These are phyloP conservation scores for Aspergillus cavernicola DNA, from an alignment of 495 filamentous ascomycete genomes.

Conservation along the genomic window DNA sequence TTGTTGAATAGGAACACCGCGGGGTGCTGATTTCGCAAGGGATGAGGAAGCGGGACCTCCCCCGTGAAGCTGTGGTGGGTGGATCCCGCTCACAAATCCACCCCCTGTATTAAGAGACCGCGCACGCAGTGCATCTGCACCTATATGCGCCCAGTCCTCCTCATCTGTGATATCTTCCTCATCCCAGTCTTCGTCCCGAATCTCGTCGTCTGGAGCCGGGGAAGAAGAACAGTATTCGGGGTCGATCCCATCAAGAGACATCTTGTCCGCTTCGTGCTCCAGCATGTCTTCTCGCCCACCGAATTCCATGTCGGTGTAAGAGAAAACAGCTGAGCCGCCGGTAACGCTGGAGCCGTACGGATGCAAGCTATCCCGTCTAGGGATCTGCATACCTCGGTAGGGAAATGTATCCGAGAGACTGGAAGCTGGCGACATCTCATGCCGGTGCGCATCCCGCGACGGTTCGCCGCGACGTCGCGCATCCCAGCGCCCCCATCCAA, in stretches of 20 bases:
- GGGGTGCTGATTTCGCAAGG: conserved; percentile 37
- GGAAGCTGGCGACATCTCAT: conserved; percentile 41
- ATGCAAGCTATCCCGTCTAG: conserved; percentile 48
- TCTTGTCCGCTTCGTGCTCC: conserved; percentile 90
- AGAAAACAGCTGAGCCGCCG: conserved; percentile 68
- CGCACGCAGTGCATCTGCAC: conserved; percentile 77
- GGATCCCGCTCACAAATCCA: conserved; percentile 29
- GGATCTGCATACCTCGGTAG: conserved; percentile 63
- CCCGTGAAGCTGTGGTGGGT: conserved; percentile 19
- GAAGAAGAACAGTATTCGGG: conserved; percentile 66
- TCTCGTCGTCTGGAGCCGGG: conserved; percentile 64
- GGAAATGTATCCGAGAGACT: conserved; percentile 53
- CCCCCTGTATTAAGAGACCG: conserved; percentile 52
- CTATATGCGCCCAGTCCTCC: conserved; percentile 93
- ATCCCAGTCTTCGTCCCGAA: conserved; percentile 60
- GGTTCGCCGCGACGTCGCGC: conserved; percentile 69
- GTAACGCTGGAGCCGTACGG: conserved; percentile 58
- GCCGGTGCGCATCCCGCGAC: conserved; percentile 40
- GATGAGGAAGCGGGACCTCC: conserved; percentile 38
- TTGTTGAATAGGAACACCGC: conserved; percentile 35
- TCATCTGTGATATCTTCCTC: conserved; percentile 90
- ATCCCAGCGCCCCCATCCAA: conserved; percentile 97
- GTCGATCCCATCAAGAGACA: conserved; percentile 82
- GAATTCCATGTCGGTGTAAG: conserved; percentile 60
- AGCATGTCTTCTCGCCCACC: conserved; percentile 57